Evolutionary conservation across 2,329 filamentous ascomycete species (phyloP).

Genomic region (Xylaria sp.): DNA sequence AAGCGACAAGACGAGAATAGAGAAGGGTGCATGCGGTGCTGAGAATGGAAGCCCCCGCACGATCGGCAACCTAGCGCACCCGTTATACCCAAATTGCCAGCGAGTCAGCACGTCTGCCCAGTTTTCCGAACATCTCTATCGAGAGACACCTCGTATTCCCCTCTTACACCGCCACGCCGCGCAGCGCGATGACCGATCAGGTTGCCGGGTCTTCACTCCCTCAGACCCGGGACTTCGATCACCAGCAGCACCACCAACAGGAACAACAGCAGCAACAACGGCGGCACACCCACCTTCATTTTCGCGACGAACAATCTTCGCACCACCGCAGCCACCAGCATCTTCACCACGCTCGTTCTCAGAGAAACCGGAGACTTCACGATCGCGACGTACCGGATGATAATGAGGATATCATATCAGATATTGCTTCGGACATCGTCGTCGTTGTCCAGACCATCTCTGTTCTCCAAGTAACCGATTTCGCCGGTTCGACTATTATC

Average conservation of each 20-base stretch:
- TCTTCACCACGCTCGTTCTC: conserved; percentile 42
- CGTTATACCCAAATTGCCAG: conserved; percentile 34
- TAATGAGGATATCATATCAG: conserved; percentile 22
- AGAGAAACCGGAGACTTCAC: conserved; percentile 23
- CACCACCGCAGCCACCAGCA: conserved; percentile 35
- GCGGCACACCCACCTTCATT: conserved; percentile 42
- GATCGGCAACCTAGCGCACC: conserved; percentile 41
- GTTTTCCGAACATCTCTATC: conserved; percentile 35
- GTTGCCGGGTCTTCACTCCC: conserved; percentile 54
- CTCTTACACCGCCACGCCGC: conserved; percentile 48
- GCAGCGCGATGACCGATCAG: conserved; percentile 50
- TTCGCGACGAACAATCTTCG: conserved; percentile 24
- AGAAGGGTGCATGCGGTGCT: conserved; percentile 33
- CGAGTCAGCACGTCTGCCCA: conserved; percentile 39
- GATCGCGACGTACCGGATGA: conserved; percentile 30
- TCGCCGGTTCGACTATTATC: conserved; percentile 51
- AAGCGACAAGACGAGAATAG: conserved; percentile 23
- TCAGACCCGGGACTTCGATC: conserved; percentile 50
- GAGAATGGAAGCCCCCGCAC: conserved; percentile 39
- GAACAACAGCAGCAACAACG: conserved; percentile 4
- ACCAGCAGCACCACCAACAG: conserved; percentile 8
- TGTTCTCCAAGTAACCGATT: conserved; percentile 59
- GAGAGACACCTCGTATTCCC: conserved; percentile 43
- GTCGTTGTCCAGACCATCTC: conserved; percentile 62
- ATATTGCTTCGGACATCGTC: conserved; percentile 36